phyloP scores from a whole-genome alignment of 2,329 filamentous ascomycete genomes.

The Trichoderma atrobrunneum region DNA sequence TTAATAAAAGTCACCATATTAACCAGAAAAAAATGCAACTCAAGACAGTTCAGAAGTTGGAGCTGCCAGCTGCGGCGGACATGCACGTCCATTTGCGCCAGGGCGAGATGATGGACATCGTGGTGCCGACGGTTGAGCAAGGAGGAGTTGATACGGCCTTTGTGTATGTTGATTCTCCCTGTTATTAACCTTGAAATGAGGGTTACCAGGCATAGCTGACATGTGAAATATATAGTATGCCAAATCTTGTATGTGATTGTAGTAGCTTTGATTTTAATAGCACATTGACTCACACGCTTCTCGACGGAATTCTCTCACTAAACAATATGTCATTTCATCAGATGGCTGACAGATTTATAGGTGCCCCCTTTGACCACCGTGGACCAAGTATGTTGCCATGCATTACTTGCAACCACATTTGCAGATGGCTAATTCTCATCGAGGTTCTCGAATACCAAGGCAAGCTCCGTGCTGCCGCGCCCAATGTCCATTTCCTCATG shows the following conservation, averaged over 20 bases:
- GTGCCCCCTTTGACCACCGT: slow-evolving; percentile 60
- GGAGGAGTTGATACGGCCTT: slow-evolving; percentile 65
- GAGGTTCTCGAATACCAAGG: slow-evolving; percentile 65
- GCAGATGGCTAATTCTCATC: neutral
- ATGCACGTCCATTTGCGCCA: slow-evolving; percentile 71
- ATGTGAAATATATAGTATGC: slow-evolving; percentile 40
- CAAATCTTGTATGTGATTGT: slow-evolving; percentile 51
- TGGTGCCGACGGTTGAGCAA: slow-evolving; percentile 49
- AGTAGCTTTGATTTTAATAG: neutral
- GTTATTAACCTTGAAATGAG: neutral
- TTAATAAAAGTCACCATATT: neutral
- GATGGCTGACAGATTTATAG: slow-evolving; percentile 13
- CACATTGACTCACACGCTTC: neutral
- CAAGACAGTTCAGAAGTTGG: slow-evolving; percentile 37
- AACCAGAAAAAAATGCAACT: slow-evolving; percentile 32
- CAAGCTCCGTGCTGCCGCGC: slow-evolving; percentile 57
- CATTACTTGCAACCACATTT: neutral
- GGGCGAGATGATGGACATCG: slow-evolving; percentile 60
- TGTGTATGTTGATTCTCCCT: slow-evolving; percentile 37
- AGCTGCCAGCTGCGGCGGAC: slow-evolving; percentile 64
- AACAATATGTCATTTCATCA: neutral
- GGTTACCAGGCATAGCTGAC: slow-evolving; percentile 25
- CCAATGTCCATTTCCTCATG: slow-evolving; percentile 68
- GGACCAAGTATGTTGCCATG: slow-evolving; percentile 29
- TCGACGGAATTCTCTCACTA: neutral